phyloP scores from a whole-genome alignment of 1,139 yeast species.

The Suhomyces bolitotheri region DNA sequence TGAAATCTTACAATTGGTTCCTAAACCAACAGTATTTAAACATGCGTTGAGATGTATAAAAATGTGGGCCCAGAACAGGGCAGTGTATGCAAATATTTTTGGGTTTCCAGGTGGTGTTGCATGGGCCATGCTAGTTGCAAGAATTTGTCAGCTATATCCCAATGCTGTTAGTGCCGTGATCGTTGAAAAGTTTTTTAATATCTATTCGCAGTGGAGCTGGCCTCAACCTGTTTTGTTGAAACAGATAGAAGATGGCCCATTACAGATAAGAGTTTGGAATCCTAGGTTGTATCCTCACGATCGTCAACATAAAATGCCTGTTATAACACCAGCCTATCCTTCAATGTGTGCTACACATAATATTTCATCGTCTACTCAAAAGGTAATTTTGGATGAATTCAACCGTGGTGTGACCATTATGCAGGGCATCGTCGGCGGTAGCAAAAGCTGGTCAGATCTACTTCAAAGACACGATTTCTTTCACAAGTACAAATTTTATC shows the following conservation, averaged over 20 bases:
- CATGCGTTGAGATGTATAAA: constrained; percentile 91
- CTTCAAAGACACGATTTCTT: constrained; percentile 81
- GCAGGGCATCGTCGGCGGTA: constrained; percentile 65
- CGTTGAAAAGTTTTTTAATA: constrained; percentile 82
- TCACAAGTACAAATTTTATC: constrained; percentile 77
- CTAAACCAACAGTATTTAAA: constrained; percentile 89
- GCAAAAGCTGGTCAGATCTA: constrained; percentile 70
- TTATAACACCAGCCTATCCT: constrained; percentile 98
- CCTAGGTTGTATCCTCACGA: constrained; percentile 88
- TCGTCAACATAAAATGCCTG: constrained; percentile 92
- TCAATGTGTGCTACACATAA: constrained; percentile 99
- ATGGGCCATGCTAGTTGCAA: constrained; percentile 98
- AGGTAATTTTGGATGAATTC: constrained; percentile 73
- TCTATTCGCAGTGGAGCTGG: constrained; percentile 92
- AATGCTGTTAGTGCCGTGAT: constrained; percentile 93
- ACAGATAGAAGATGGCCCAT: constrained; percentile 94
- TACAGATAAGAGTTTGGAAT: constrained; percentile 96
- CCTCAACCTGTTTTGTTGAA: constrained; percentile 95
- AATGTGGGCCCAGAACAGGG: constrained; percentile 95
- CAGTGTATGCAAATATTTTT: constrained; percentile 88
- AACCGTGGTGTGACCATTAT: constrained; percentile 71
- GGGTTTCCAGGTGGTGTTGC: constrained; percentile 99
- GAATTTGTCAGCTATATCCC: constrained; percentile 95
- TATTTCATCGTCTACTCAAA: constrained; percentile 83
- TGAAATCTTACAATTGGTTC: constrained; percentile 83